Percentiles rank a stretch among this genome's conserved stretches.
Evolutionary conservation across 1,284 basidiomycete genomes (phyloP).

Genomic region (Leccinum pachyderme): DNA sequence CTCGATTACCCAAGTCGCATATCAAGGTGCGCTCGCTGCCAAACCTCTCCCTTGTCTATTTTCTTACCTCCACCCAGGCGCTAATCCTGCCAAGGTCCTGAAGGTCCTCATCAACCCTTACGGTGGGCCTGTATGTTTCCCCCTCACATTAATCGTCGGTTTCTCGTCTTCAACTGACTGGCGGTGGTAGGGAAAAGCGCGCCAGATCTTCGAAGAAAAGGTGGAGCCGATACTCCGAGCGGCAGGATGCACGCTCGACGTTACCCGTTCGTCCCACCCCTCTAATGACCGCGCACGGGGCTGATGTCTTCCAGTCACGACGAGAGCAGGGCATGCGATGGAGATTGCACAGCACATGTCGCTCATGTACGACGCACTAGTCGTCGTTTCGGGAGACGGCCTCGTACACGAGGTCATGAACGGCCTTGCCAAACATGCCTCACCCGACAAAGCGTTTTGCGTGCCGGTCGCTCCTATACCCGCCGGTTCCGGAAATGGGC

Average conservation of each 20-base stretch:
- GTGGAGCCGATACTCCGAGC: constrained; percentile 81
- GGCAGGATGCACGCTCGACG: constrained; percentile 69
- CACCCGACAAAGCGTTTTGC: constrained; percentile 68
- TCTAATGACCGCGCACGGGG: background rate
- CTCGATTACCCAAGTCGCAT: constrained; percentile 55
- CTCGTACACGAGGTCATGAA: constrained; percentile 91
- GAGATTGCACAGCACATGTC: constrained; percentile 65
- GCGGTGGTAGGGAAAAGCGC: constrained; percentile 63
- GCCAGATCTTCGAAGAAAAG: constrained; percentile 56
- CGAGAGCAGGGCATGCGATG: constrained; percentile 68
- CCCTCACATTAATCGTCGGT: background rate
- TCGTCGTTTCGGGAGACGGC: constrained; percentile 90
- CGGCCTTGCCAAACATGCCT: constrained; percentile 75
- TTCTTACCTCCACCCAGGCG: constrained; percentile 35
- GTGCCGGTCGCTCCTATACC: constrained; percentile 87
- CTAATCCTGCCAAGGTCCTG: constrained; percentile 51
- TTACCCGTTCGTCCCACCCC: constrained; percentile 42
- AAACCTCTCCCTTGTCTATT: background rate
- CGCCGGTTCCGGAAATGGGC: constrained; percentile 82
- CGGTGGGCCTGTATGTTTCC: constrained; percentile 64
- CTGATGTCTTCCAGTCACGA: constrained; percentile 56
- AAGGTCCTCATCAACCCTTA: constrained; percentile 86
- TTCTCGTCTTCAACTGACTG: background rate
- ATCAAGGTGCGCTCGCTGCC: constrained; percentile 49
- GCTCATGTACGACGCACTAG: constrained; percentile 74